These are phyloP conservation scores for Styphnolobium japonicum DNA, from an alignment of 306 rosid species.

Conservation along the genomic window DNA sequence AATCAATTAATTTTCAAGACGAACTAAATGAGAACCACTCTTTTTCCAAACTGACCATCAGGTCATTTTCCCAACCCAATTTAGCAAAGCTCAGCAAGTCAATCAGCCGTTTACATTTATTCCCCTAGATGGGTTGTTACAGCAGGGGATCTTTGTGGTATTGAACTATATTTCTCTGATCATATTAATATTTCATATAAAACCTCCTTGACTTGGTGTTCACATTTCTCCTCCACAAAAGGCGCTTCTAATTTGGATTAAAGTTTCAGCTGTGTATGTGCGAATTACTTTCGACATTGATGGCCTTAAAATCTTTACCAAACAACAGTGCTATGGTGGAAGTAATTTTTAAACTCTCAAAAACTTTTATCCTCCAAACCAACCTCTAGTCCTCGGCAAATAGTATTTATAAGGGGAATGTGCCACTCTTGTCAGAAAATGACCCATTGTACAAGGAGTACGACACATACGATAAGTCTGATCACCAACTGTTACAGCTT, in stretches of 20 bases:
- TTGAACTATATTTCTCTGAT: not conserved
- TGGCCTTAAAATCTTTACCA: not conserved
- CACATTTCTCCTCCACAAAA: not conserved
- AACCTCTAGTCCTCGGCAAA: not conserved
- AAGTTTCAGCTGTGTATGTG: not conserved
- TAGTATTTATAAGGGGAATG: not conserved
- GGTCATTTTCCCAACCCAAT: too few relatives aligned
- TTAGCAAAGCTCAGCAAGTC: not conserved
- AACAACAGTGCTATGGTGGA: not conserved
- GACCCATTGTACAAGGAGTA: not conserved
- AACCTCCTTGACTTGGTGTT: not conserved
- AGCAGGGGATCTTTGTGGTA: not conserved
- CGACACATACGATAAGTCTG: conserved; percentile 1
- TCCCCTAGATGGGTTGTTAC: not conserved
- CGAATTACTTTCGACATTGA: not conserved
- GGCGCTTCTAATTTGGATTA: not conserved
- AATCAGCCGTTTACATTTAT: not conserved
- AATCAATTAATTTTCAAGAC: too few relatives aligned
- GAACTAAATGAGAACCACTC: too few relatives aligned
- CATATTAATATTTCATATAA: not conserved
- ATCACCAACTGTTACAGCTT: conserved; percentile 20
- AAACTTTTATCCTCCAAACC: not conserved
- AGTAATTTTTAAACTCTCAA: not conserved
- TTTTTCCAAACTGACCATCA: too few relatives aligned
- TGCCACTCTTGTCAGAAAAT: conserved; percentile 18